Percentiles rank a stretch among this genome's conserved stretches.
phyloP scores from a whole-genome alignment of 192 early-diverging fungal species.

The Backusella psychrophila region DNA sequence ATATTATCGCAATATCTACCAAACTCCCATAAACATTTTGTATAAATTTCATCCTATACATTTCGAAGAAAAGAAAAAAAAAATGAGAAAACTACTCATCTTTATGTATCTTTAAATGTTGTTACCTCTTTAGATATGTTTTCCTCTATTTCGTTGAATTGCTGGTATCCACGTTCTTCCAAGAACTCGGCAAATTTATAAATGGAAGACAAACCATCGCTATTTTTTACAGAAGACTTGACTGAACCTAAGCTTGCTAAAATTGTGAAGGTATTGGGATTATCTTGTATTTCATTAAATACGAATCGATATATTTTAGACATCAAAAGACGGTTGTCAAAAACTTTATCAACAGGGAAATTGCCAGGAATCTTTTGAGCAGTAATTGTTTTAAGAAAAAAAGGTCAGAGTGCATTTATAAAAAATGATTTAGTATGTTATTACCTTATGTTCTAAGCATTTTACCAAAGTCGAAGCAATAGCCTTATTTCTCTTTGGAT shows the following conservation, averaged over 20 bases:
- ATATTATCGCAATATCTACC: constrained; percentile 55
- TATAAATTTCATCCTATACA: constrained; percentile 17
- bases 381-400: neutral
- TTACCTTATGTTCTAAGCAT: constrained; percentile 3
- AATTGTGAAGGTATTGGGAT: neutral
- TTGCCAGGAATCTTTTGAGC: neutral
- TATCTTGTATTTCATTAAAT: neutral
- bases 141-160: neutral
- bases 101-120: neutral
- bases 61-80: neutral
- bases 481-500: neutral
- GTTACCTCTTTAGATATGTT: neutral
- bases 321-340: neutral
- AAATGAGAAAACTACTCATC: neutral
- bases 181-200: constrained; percentile 3
- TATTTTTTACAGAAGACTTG: neutral
- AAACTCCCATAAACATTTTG: constrained; percentile 28
- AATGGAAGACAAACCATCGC: neutral
- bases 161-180: neutral
- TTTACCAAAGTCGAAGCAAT: neutral
- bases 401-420: neutral
- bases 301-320: constrained; percentile 3
- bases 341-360: neutral
- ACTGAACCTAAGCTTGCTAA: neutral
- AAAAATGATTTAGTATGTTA: neutral